A percentile compares a stretch with the other conserved stretches of the same genome.
These are phyloP conservation scores for Paraglomus occultum DNA, from an alignment of 192 early-diverging fungal genomes.

Conservation along the genomic window DNA sequence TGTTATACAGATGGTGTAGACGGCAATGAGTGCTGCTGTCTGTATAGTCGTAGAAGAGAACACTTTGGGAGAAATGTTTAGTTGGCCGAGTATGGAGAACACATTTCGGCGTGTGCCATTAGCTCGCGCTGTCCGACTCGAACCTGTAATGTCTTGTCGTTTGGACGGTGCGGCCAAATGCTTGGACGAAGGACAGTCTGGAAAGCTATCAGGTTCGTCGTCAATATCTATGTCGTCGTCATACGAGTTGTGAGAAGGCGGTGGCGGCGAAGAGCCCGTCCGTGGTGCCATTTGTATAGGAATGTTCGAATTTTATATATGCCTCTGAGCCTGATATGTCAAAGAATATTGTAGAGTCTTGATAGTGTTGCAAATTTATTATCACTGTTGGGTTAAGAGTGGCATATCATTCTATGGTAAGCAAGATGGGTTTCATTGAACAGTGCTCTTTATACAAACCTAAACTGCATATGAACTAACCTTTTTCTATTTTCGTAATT, in stretches of 20 bases:
- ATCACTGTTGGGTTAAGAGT: too few species aligned
- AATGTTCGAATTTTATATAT: too few species aligned
- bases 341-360: too few species aligned
- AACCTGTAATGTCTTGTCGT: background rate
- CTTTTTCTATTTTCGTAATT: too few species aligned
- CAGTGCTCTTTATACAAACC: too few species aligned
- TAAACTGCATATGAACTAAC: too few species aligned
- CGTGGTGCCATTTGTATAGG: conserved; percentile 21
- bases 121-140: background rate
- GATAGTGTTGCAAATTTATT: too few species aligned
- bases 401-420: too few species aligned
- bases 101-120: background rate
- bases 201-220: background rate
- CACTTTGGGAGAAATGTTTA: conserved; percentile 13
- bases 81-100: conserved; percentile 2
- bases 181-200: background rate
- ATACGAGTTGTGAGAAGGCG: conserved; percentile 13
- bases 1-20: conserved; percentile 28
- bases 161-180: background rate
- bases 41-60: conserved; percentile 19
- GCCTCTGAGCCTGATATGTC: too few species aligned
- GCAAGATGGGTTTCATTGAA: too few species aligned
- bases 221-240: background rate
- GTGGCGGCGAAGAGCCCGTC: background rate
- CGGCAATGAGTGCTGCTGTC: background rate